A percentile compares a stretch with the other conserved stretches of the same genome.
Conservation (phyloP, 1,139 yeast species). For the Blastobotrys persicus region DNA sequence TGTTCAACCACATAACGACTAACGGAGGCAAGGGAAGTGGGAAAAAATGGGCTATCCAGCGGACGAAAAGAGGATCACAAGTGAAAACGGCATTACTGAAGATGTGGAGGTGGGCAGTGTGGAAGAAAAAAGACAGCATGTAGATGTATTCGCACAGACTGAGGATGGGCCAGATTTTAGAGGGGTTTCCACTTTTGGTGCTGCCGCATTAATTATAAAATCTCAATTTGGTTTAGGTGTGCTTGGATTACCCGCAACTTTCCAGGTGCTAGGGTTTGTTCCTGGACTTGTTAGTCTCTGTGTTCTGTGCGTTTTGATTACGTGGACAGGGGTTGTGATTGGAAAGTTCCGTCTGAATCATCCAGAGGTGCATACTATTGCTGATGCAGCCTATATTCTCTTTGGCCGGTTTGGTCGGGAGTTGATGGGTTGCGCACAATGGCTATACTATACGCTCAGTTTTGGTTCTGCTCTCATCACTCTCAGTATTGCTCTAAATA, state of each 20-base stretch:
- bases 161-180: slow-evolving; percentile 17
- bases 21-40: too few relatives aligned
- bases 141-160: slow-evolving; percentile 13
- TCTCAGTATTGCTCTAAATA: slow-evolving; percentile 41
- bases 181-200: slow-evolving; percentile 25
- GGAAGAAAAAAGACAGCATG: slow-evolving; percentile 8
- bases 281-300: slow-evolving; percentile 57
- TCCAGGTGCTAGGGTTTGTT: slow-evolving; percentile 55
- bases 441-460: slow-evolving; percentile 54
- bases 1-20: too few relatives aligned
- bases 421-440: slow-evolving; percentile 52
- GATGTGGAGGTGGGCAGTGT: slow-evolving; percentile 4
- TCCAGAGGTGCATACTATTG: slow-evolving; percentile 51
- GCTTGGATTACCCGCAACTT: slow-evolving; percentile 64
- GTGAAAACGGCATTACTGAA: too few relatives aligned
- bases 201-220: slow-evolving; percentile 56
- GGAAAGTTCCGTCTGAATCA: slow-evolving; percentile 54
- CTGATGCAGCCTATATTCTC: slow-evolving; percentile 58
- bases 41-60: too few relatives aligned
- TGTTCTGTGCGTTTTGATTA: slow-evolving; percentile 50
- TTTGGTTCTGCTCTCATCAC: slow-evolving; percentile 58
- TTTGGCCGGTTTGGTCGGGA: slow-evolving; percentile 56
- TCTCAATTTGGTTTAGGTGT: slow-evolving; percentile 62
- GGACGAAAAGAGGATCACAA: too few relatives aligned
- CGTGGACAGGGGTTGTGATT: slow-evolving; percentile 54